Percentiles rank a stretch among this genome's conserved stretches.
These are phyloP conservation scores for Meyerozyma elateridarum DNA, from an alignment of 1,139 yeast genomes.

Conservation along the genomic window DNA sequence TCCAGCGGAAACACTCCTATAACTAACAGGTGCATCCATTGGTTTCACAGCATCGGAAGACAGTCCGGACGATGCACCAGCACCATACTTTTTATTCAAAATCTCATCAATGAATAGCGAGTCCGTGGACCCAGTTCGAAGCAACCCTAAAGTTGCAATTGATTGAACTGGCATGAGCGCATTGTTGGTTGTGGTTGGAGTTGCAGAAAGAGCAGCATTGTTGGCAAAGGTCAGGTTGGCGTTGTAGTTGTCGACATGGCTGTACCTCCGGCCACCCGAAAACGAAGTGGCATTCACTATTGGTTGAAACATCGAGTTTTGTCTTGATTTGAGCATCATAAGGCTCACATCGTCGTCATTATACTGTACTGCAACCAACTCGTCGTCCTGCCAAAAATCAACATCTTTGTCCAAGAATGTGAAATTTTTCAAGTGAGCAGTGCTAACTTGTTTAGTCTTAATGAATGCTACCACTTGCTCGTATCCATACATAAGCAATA, in stretches of 20 bases:
- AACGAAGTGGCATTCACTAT: conserved; percentile 5
- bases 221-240: conserved; percentile 10
- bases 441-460: conserved; percentile 11
- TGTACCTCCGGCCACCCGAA: conserved; percentile 11
- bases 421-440: conserved; percentile 26
- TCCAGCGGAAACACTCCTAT: not conserved
- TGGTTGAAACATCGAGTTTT: conserved; percentile 14
- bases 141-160: conserved; percentile 25
- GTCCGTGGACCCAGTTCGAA: conserved; percentile 34
- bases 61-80: not conserved
- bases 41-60: not conserved
- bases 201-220: not conserved
- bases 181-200: conserved; percentile 5
- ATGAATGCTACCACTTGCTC: conserved; percentile 23
- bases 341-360: conserved; percentile 18
- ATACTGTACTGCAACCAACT: conserved; percentile 16
- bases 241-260: conserved; percentile 13
- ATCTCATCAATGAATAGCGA: conserved; percentile 31
- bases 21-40: not conserved
- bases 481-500: conserved; percentile 29
- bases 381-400: conserved; percentile 28
- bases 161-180: conserved; percentile 18
- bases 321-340: conserved; percentile 19
- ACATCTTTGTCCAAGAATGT: conserved; percentile 29
- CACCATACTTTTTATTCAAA: conserved; percentile 23